Evolutionary conservation across 345 rosid genomes (phyloP), one percentile per base, ranked within the genome.

Genomic region (Noccaea bulbosa): DNA sequence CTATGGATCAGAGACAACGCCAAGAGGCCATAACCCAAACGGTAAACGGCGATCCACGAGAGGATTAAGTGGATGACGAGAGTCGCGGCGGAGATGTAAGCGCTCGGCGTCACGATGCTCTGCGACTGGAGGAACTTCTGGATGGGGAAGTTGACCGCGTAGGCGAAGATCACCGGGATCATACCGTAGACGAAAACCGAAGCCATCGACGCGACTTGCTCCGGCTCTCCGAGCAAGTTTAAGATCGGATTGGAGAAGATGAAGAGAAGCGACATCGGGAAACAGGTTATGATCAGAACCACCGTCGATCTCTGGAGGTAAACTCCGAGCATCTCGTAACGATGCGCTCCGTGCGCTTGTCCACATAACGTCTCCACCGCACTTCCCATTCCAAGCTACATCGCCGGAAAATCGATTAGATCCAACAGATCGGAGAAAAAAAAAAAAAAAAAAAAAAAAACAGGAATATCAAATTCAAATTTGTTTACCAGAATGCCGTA

Each of bases 331-430:
- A 85, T 82, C 2, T 79, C 86, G 56, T 77, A 83, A 51, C 83
- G 80, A 37, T 80, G 84, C 4, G 92, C 94, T 12, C 97, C 94
- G 17, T 80, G 86, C 2, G 92, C 94, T 86, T 90, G 97, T 8
- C 97, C 94, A 39, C 97, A 88, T 35, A 88, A 70, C 1, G 96
- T 90, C 71, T 88, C 94, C 56, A 86, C 92, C 0, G 97, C 94
- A 56, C 97, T 90, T 75, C 97, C 97, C 94, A 86, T 86, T 32
- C 91, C 91, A 17, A 86, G 81, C 88, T 84, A 67, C 5, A 2
- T 12, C 44, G 38, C 32, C 54, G 8, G 15, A 16, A 4, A 32
- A 33, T 16, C 44, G 32, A 14, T 47, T 40, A 40, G 49, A 59
- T 40, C 40, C 7, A 22, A 37, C 8, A 37, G 11, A 37, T 37